Evolutionary conservation across 1,139 yeast species (phyloP), one percentile per base, ranked within the genome.

Genomic region (Kluyveromyces sp.): DNA sequence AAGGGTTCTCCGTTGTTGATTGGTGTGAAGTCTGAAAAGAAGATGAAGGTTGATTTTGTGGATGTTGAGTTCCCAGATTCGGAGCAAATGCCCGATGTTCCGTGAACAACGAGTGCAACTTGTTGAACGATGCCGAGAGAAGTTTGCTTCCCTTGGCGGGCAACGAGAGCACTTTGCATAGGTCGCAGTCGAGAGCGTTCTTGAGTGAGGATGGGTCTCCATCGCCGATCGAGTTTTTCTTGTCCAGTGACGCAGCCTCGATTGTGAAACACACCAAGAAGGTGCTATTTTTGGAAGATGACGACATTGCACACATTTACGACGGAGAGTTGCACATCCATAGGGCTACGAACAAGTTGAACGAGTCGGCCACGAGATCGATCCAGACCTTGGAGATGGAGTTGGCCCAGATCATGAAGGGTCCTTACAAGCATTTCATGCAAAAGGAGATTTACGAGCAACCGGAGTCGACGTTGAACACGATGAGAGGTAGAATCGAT

Each of bases 401-500:
- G 72, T 79, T 94, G 65, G 94, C 95, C 54, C 95, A 92, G 72
- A 92, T 94, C 64, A 92, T 92, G 98, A 92, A 89, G 75, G 98
- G 98, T 59, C 85, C 87, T 55, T 92, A 85, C 73, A 81, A 79
- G 58, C 98, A 92, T 70, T 94, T 90, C 68, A 94, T 94, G 99
- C 95, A 90, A 71, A 94, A 94, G 77, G 99, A 94, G 72, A 94
- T 94, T 59, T 87, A 85, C 64, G 98, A 94, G 70, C 99, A 94
- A 72, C 98, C 98, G 39, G 98, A 94, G 63, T 90, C 97, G 4
- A 86, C 97, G 46, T 83, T 90, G 67, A 94, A 92, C 74, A 92
- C 99, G 46, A 94, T 94, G 98, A 85, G 98, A 75, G 99, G 99
- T 64, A 88, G 99, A 73, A 78, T 92, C 55, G 97, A 94, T 69